These are phyloP conservation scores for Tolypocladium cylindrosporum DNA, from an alignment of 2,329 filamentous ascomycete species.

Conservation along the genomic window DNA sequence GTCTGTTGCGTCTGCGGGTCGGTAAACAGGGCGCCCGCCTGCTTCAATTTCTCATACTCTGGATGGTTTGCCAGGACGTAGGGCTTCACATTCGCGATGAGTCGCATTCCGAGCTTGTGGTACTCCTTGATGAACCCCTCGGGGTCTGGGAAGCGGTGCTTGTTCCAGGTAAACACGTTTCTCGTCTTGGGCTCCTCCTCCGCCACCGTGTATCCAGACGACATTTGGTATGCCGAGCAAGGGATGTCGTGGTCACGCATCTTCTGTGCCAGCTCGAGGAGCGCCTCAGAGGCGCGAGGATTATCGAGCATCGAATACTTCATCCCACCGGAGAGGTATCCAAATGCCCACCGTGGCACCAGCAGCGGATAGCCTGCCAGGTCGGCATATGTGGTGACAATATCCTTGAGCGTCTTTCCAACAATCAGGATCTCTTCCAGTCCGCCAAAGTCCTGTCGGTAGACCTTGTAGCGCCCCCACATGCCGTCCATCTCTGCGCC, in stretches of 20 bases:
- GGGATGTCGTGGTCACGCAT: background rate
- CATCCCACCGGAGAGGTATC: background rate
- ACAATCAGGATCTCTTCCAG: background rate
- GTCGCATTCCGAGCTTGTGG: slow-evolving; percentile 53
- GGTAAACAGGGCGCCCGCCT: slow-evolving; percentile 49
- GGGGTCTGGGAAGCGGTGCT: slow-evolving; percentile 59
- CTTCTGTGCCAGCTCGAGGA: background rate
- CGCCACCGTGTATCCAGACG: background rate
- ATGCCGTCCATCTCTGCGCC: background rate
- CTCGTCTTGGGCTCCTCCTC: background rate
- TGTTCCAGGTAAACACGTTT: slow-evolving; percentile 47
- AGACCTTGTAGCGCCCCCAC: background rate
- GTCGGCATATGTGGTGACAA: background rate
- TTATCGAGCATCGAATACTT: background rate
- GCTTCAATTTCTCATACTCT: slow-evolving; percentile 51
- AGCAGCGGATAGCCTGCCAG: background rate
- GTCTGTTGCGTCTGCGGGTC: slow-evolving; percentile 39
- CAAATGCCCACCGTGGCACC: background rate
- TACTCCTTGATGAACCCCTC: slow-evolving; percentile 52
- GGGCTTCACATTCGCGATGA: slow-evolving; percentile 65
- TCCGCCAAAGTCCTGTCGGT: background rate
- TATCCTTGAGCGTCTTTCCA: background rate
- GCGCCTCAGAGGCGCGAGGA: background rate
- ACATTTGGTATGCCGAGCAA: background rate
- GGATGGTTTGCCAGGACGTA: slow-evolving; percentile 60